Conservation (phyloP, 2,329 filamentous ascomycete species). For the Drechslera avenae region DNA sequence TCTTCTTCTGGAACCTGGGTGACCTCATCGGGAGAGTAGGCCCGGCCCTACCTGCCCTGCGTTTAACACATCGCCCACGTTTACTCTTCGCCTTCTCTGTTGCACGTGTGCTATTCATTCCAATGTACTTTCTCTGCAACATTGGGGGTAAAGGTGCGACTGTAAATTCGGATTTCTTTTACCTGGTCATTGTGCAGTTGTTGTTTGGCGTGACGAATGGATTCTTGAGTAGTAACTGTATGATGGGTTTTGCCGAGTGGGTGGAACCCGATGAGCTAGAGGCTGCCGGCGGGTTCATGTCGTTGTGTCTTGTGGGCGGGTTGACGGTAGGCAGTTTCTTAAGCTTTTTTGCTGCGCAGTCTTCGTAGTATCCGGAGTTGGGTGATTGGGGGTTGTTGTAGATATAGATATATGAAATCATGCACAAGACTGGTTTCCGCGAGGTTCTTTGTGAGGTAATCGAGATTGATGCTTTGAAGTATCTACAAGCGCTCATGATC, state of each 20-base stretch:
- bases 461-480: no score
- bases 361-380: no score
- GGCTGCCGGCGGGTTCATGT: conserved; percentile 93
- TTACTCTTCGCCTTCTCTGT: conserved; percentile 71
- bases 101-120: conserved; percentile 72
- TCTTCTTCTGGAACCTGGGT: conserved; percentile 92
- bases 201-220: conserved; percentile 86
- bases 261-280: conserved; percentile 83
- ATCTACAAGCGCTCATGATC: no score
- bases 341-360: conserved; percentile 73
- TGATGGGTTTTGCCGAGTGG: conserved; percentile 87
- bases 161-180: conserved; percentile 83
- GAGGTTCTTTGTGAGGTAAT: no score
- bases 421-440: no score
- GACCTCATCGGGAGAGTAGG: conserved; percentile 78
- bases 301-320: conserved; percentile 82
- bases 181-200: conserved; percentile 80
- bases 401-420: no score
- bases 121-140: conserved; percentile 90
- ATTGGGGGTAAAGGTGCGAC: conserved; percentile 71
- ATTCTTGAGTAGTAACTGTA: conserved; percentile 82
- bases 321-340: conserved; percentile 83
- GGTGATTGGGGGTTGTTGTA: no score
- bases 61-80: conserved; percentile 65
- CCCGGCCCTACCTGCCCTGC: conserved; percentile 63